A percentile compares a stretch with the other conserved stretches of the same genome.
Evolutionary conservation across 495 filamentous ascomycete species (phyloP).

Genomic region (Pseudoneurospora amorphoporcata): DNA sequence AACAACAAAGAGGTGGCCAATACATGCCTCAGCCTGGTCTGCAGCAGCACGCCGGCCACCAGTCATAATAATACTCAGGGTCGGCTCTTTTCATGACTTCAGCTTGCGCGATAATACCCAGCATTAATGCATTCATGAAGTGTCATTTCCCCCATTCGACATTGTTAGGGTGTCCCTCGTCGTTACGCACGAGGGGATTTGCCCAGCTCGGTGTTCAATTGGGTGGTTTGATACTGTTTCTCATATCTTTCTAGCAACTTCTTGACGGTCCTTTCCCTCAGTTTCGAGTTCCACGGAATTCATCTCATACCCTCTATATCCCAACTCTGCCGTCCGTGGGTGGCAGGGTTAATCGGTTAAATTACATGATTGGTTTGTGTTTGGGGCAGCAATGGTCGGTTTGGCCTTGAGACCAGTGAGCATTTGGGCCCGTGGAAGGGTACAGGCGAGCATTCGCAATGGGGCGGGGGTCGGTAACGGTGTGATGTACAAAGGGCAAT

Average conservation of each 20-base stretch:
- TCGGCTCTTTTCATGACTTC: slow-evolving; percentile 18
- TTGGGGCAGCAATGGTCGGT: background rate
- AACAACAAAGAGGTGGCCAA: slow-evolving; percentile 36
- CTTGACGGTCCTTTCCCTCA: slow-evolving; percentile 5
- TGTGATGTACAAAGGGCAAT: background rate
- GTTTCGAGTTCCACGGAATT: slow-evolving; percentile 9
- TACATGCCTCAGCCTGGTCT: slow-evolving; percentile 47
- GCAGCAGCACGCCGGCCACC: slow-evolving; percentile 45
- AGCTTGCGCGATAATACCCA: slow-evolving; percentile 38
- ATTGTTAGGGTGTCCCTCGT: slow-evolving; percentile 12
- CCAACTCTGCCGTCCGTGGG: background rate
- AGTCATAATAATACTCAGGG: slow-evolving; percentile 27
- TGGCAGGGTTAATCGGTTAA: background rate
- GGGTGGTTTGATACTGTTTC: slow-evolving; percentile 20
- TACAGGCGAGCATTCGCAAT: background rate
- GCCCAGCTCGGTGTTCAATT: slow-evolving; percentile 20
- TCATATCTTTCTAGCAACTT: slow-evolving; percentile 14
- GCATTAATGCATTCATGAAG: slow-evolving; percentile 41
- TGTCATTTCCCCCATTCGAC: slow-evolving; percentile 24
- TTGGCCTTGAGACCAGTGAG: background rate
- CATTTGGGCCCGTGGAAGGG: background rate
- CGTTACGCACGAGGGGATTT: slow-evolving; percentile 10
- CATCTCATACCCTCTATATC: slow-evolving; percentile 2
- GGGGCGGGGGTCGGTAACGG: background rate
- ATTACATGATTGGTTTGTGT: background rate